Percentiles rank a stretch among this genome's conserved stretches.
Evolutionary conservation across 768 basidiomycete genomes (phyloP).

Genomic region (Lyophyllum decastes): DNA sequence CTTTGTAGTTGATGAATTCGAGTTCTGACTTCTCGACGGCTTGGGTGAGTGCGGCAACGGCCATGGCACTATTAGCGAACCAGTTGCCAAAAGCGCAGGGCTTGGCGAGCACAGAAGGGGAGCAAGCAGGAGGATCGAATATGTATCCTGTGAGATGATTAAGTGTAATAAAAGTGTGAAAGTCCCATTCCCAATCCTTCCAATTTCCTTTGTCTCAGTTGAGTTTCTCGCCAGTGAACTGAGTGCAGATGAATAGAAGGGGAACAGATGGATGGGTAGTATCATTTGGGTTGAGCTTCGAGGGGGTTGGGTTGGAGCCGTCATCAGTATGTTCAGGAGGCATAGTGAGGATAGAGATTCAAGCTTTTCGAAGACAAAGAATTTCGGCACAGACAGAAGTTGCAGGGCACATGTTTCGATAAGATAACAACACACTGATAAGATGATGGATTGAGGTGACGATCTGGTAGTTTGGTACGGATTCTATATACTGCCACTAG

Average conservation of each 20-base stretch:
- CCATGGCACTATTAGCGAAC: not conserved
- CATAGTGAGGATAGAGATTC: too few species aligned
- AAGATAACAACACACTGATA: too few species aligned
- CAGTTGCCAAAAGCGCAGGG: not conserved
- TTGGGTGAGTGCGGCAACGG: not conserved
- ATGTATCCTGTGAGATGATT: not conserved
- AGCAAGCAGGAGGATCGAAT: not conserved
- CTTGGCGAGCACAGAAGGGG: not conserved
- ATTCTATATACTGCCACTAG: not conserved
- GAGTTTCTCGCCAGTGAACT: not conserved
- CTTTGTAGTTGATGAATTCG: too few species aligned
- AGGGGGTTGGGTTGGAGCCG: not conserved
- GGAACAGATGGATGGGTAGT: not conserved
- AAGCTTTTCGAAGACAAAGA: too few species aligned
- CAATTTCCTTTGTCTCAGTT: not conserved
- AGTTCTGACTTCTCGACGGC: not conserved
- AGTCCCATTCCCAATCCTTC: not conserved
- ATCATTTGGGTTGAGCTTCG: not conserved
- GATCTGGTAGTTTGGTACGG: not conserved
- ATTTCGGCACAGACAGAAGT: too few species aligned
- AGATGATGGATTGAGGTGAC: too few species aligned
- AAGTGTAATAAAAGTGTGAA: not conserved
- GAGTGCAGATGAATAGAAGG: not conserved
- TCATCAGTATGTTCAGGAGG: too few species aligned
- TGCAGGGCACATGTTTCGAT: too few species aligned